Base-by-base conservation (phyloP, 352 stramenopile species). In the Thalassiosira hispida region DNA sequence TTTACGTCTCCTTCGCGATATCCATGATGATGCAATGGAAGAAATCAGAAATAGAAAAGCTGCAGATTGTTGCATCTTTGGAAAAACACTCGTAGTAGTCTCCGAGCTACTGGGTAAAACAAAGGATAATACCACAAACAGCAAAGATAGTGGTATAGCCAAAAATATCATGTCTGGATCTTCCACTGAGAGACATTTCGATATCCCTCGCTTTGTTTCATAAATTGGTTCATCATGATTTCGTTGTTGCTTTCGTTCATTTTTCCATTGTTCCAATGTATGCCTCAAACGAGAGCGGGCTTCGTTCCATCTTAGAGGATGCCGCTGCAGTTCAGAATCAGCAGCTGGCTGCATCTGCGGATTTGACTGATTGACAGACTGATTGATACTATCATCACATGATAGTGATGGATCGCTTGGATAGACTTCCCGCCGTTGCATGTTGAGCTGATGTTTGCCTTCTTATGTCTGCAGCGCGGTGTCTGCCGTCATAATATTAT, bases 301-400 rank as follows among this genome's bases (percentile, higher is more conserved):
- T 53, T 84, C 77, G 25, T 65, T 40, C 77, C 77, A 84, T 0
- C 70, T 70, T 14, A 84, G 71, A 5, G 75, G 75, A 47, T 23
- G 23, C 1, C 1, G 31, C 8, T 38, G 3, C 31, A 8, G 3
- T 38, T 8, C 8, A 9, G 3, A 8, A 38, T 38, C 31, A 9
- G 3, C 3, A 38, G 31, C 8, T 38, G 31, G n/a, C n/a, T n/a
- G 3, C 8, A 38, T 38, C 31, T 3, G 31, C 31, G 3, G 31
- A 38, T n/a, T n/a, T n/a, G n/a, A n/a, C n/a, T 38, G 31, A 38
- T 38, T 8, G 8, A 8, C 8, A 38, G 31, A 9, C 8, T 38
- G 31, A 38, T 38, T 38, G 31, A 8, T 8, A 38, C 31, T 38
- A 38, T 38, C 31, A 38, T 38, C 3, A 38, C 8, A 8, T 38